These are phyloP conservation scores for Akanthomyces uredinophilus DNA, from an alignment of 2,329 filamentous ascomycete species.

Conservation along the genomic window DNA sequence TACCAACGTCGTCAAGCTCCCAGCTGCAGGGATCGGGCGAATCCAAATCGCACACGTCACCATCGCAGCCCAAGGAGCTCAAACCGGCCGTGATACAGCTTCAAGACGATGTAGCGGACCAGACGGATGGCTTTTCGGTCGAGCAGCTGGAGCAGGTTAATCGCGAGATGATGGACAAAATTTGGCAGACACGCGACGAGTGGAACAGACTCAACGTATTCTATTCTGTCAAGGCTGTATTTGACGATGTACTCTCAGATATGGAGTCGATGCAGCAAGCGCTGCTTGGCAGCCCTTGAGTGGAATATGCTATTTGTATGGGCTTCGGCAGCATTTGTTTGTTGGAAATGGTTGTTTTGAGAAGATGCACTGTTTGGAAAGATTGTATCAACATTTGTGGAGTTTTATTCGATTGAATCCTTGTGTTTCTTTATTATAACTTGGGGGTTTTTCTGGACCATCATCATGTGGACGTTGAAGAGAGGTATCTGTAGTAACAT, in stretches of 20 bases:
- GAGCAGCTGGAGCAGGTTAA: constrained; percentile 96
- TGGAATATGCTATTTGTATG: not conserved
- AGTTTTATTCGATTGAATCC: not conserved
- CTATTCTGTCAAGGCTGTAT: constrained; percentile 57
- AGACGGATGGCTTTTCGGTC: constrained; percentile 73
- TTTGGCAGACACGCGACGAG: constrained; percentile 74
- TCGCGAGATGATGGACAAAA: constrained; percentile 79
- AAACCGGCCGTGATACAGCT: constrained; percentile 51
- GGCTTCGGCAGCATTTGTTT: not conserved
- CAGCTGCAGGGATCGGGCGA: constrained; percentile 17
- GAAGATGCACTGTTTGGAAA: constrained; percentile 8
- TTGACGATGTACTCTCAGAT: constrained; percentile 69
- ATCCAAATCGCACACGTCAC: constrained; percentile 15
- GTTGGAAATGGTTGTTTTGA: constrained; percentile 13
- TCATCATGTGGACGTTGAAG: constrained; percentile 20
- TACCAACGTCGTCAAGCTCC: constrained; percentile 35
- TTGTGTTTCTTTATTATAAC: not conserved
- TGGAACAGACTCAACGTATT: constrained; percentile 79
- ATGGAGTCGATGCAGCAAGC: constrained; percentile 51
- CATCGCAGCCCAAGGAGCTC: constrained; percentile 41
- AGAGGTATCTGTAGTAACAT: not conserved
- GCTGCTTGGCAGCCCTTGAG: constrained; percentile 3
- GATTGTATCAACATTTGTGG: constrained; percentile 12
- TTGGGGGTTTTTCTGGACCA: constrained; percentile 10
- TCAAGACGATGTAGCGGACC: constrained; percentile 56